These are phyloP conservation scores for Lactarius quietus DNA, from an alignment of 768 basidiomycete species.

Conservation along the genomic window DNA sequence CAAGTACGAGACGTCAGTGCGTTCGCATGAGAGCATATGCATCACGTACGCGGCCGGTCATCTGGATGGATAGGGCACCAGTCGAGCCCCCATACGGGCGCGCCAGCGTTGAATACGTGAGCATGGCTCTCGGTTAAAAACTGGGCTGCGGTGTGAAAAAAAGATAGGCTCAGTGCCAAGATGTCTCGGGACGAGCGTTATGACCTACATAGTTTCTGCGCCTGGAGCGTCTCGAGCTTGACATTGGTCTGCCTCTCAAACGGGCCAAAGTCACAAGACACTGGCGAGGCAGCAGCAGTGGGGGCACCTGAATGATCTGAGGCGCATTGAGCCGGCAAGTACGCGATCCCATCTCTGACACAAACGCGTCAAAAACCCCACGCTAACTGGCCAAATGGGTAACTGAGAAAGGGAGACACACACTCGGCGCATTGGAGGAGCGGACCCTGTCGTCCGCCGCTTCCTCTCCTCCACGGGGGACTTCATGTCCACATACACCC, in stretches of 20 bases:
- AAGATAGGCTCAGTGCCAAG: not conserved
- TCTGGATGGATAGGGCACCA: conserved; percentile 83
- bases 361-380: not conserved
- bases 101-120: conserved; percentile 81
- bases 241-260: conserved; percentile 48
- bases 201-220: conserved; percentile 51
- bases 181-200: not conserved
- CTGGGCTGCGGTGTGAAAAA: conserved; percentile 43
- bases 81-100: conserved; percentile 86
- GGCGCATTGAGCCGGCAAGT: conserved; percentile 56
- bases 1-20: not conserved
- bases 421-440: conserved; percentile 38
- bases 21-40: not conserved
- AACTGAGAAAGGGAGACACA: conserved; percentile 36
- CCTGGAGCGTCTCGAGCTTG: conserved; percentile 53
- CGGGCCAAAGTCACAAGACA: conserved; percentile 67
- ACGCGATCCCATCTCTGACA: conserved; percentile 51
- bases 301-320: conserved; percentile 47
- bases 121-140: conserved; percentile 56
- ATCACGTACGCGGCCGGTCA: conserved; percentile 49
- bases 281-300: conserved; percentile 51
- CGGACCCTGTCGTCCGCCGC: conserved; percentile 33
- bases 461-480: conserved; percentile 37
- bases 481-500: conserved; percentile 48
- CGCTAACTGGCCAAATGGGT: conserved; percentile 5